phyloP scores from a whole-genome alignment of 768 basidiomycete genomes.

The Boletus pseudopeckii region DNA sequence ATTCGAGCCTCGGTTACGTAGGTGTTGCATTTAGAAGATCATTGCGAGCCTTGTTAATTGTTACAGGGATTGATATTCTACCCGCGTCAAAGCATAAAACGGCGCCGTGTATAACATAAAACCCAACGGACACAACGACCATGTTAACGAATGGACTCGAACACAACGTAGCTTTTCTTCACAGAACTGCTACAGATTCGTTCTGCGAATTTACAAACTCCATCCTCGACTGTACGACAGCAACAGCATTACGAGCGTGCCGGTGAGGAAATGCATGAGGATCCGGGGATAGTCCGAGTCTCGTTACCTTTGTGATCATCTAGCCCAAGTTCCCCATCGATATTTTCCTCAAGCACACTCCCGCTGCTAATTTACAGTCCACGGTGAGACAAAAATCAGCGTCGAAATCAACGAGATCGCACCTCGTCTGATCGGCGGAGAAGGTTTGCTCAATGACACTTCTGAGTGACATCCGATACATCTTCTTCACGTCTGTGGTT shows the following conservation, averaged over 20 bases:
- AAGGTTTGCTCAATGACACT: not conserved
- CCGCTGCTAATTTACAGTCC: not conserved
- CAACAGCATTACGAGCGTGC: not conserved
- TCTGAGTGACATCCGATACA: constrained; percentile 9
- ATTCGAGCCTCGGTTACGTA: no score
- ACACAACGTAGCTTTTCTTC: no score
- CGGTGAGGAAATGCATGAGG: not conserved
- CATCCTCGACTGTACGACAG: not conserved
- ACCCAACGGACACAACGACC: no score
- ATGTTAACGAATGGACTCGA: no score
- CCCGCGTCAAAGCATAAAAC: no score
- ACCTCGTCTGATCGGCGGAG: not conserved
- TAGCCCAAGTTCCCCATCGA: not conserved
- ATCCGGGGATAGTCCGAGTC: not conserved
- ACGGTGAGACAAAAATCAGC: not conserved
- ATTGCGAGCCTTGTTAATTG: no score
- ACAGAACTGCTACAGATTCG: not conserved
- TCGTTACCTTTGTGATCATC: not conserved
- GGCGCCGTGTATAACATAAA: no score
- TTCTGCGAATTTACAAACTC: no score
- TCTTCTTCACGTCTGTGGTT: constrained; percentile 13
- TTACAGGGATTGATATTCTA: no score
- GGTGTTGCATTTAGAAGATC: no score
- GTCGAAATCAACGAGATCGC: not conserved
- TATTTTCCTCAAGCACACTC: not conserved